phyloP scores from a whole-genome alignment of 1,139 yeast species.

The Magnusiomyces tetraspermus region DNA sequence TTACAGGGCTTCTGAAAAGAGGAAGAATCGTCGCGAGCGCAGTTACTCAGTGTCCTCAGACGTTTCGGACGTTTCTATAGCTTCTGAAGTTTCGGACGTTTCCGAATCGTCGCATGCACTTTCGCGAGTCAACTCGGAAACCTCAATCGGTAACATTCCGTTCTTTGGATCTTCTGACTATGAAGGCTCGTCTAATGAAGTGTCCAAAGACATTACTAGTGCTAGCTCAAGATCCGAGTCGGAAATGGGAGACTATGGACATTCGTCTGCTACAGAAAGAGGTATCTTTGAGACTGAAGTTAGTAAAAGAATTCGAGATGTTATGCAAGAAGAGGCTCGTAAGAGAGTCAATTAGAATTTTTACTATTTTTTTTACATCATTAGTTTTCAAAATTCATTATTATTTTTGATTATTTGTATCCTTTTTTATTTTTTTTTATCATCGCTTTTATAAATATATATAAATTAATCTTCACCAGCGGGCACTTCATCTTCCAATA shows the following conservation, averaged over 20 bases:
- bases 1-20: neutral
- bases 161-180: slow-evolving; percentile 38
- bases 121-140: slow-evolving; percentile 45
- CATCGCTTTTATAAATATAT: too few relatives aligned
- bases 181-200: slow-evolving; percentile 7
- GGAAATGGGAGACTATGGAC: neutral
- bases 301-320: slow-evolving; percentile 24
- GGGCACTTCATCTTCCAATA: slow-evolving; percentile 89
- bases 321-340: slow-evolving; percentile 20
- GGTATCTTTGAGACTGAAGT: slow-evolving; percentile 17
- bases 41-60: slow-evolving; percentile 29
- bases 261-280: slow-evolving; percentile 12
- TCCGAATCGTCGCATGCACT: slow-evolving; percentile 33
- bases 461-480: slow-evolving; percentile 74
- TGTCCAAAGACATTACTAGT: neutral
- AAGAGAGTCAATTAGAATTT: too few relatives aligned
- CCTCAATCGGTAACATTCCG: slow-evolving; percentile 48
- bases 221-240: slow-evolving; percentile 8
- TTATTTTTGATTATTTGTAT: too few relatives aligned
- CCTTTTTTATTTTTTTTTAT: too few relatives aligned
- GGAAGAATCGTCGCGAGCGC: neutral
- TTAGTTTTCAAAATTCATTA: too few relatives aligned
- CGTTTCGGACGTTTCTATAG: slow-evolving; percentile 29
- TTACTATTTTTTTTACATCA: neutral
- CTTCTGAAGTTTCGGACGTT: slow-evolving; percentile 36